Conservation (phyloP, 2,329 filamentous ascomycete genomes). For the Cladosporium austrohemisphaericum region DNA sequence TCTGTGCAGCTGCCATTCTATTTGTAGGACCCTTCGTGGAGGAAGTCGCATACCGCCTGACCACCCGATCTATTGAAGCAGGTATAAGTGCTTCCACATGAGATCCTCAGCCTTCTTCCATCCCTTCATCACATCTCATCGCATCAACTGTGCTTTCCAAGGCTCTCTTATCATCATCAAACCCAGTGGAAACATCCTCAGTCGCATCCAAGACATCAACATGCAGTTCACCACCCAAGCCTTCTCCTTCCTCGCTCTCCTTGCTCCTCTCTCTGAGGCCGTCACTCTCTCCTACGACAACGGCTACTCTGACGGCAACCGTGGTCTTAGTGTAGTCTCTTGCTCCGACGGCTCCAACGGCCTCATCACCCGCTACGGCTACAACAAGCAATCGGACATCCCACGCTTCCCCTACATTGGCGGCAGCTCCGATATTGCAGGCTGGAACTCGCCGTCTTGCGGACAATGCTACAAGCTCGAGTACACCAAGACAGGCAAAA, state of each 20-base stretch:
- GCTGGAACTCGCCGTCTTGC: slow-evolving; percentile 48
- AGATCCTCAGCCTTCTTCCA: neutral
- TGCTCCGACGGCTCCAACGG: slow-evolving; percentile 69
- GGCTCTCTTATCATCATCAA: no score
- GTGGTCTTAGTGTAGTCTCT: slow-evolving; percentile 55
- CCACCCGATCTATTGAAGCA: neutral
- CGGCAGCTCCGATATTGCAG: slow-evolving; percentile 45
- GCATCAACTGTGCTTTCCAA: neutral
- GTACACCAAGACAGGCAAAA: slow-evolving; percentile 40
- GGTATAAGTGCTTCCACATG: neutral
- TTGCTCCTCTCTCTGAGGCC: slow-evolving; percentile 15
- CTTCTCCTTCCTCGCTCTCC: slow-evolving; percentile 35
- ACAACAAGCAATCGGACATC: slow-evolving; percentile 39
- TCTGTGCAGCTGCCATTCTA: no score
- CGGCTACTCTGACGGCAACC: slow-evolving; percentile 61
- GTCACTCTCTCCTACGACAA: slow-evolving; percentile 60
- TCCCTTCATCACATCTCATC: neutral
- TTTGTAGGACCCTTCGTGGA: no score
- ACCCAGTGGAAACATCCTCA: no score
- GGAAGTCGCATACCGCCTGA: no score
- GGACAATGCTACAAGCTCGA: slow-evolving; percentile 52
- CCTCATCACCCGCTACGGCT: slow-evolving; percentile 59
- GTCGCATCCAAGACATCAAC: slow-evolving; percentile 1
- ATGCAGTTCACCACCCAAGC: slow-evolving; percentile 36
- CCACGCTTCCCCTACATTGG: slow-evolving; percentile 49